Base-by-base conservation (phyloP, 192 early-diverging fungal genomes). In the Umbelopsis ramanniana region DNA sequence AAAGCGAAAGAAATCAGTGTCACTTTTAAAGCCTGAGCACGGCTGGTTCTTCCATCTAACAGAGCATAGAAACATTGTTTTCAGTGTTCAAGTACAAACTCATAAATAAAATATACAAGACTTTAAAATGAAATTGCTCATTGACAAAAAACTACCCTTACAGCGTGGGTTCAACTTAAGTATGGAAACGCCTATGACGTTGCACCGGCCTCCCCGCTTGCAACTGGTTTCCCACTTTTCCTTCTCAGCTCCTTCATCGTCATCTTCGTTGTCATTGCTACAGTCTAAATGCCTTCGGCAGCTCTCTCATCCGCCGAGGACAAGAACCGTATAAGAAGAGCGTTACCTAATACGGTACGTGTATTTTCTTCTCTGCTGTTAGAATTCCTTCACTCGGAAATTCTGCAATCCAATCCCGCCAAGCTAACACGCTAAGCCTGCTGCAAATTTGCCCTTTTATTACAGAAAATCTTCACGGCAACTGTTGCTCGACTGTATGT, bases 401-500 rank as follows among this genome's bases (percentile, higher is more conserved):
- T 29, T 40, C 40, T 37, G 9, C 37, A 37, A 47, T 29, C 12
- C 17, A 35, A n/a, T 54, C 9, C 26, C n/a, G 14, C 15, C 14
- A 63, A 69, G 54, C 19, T 50, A 60, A 48, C 67, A 57, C 33
- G 54, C 22, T 47, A 47, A 50, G 3, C 24, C 29, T 46, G 57
- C 29, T 26, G 21, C 8, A 43, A 11, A 43, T 21, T 33, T 38
- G 9, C 37, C 43, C 46, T 52, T 69, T 43, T 71, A n/a, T 23
- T 71, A 69, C 86, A 92, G 93, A 92, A 91, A 87, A 91, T 94
- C 72, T 81, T 91, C 55, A 87, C 87, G 6, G 93, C 93, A 1
- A 92, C 93, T 8, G 89, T 93, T 48, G 92, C 92, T 38, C 85
- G 92, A 24, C 74, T 94, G 66, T 94, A 91, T 86, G 89, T 90